Evolutionary conservation across 2,329 filamentous ascomycete genomes (phyloP).

Genomic region (Orbilia blumenaviensis): DNA sequence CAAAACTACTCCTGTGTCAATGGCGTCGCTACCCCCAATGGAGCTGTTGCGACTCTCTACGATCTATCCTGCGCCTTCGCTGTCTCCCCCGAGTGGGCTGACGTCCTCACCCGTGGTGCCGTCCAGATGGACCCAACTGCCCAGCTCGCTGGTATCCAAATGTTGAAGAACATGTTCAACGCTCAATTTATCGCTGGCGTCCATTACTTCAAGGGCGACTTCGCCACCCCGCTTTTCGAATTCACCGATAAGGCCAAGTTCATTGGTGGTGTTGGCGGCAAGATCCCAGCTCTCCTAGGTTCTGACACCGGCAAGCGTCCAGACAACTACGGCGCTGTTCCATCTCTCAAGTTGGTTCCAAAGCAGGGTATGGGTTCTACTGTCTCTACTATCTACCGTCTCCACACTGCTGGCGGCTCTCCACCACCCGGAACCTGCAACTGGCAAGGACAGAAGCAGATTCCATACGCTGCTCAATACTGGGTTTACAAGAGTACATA

Average conservation of each 20-base stretch:
- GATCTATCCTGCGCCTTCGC: slow-evolving; percentile 80
- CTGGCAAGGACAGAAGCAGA: slow-evolving; percentile 13
- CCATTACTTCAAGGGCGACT: slow-evolving; percentile 80
- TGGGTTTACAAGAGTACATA: slow-evolving; percentile 30
- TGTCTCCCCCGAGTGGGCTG: slow-evolving; percentile 73
- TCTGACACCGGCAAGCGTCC: slow-evolving; percentile 48
- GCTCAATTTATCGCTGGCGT: slow-evolving; percentile 72
- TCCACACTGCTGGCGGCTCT: slow-evolving; percentile 83
- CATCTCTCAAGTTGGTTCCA: slow-evolving; percentile 79
- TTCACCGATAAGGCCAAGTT: slow-evolving; percentile 67
- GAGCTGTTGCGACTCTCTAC: slow-evolving; percentile 85
- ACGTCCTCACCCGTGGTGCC: slow-evolving; percentile 72
- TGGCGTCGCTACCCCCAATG: slow-evolving; percentile 71
- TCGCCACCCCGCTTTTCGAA: slow-evolving; percentile 80
- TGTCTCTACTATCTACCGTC: slow-evolving; percentile 78
- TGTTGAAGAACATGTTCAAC: slow-evolving; percentile 64
- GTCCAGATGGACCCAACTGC: slow-evolving; percentile 66
- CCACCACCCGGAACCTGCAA: slow-evolving; percentile 75
- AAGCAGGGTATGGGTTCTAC: slow-evolving; percentile 63
- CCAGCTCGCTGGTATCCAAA: slow-evolving; percentile 61
- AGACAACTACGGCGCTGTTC: slow-evolving; percentile 73
- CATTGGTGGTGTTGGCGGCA: slow-evolving; percentile 68
- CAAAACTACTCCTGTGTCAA: slow-evolving; percentile 91
- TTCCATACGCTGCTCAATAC: slow-evolving; percentile 46
- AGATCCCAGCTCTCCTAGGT: slow-evolving; percentile 64